Evolutionary conservation across 495 filamentous ascomycete species (phyloP).

Genomic region (Lindgomyces ingoldianus): DNA sequence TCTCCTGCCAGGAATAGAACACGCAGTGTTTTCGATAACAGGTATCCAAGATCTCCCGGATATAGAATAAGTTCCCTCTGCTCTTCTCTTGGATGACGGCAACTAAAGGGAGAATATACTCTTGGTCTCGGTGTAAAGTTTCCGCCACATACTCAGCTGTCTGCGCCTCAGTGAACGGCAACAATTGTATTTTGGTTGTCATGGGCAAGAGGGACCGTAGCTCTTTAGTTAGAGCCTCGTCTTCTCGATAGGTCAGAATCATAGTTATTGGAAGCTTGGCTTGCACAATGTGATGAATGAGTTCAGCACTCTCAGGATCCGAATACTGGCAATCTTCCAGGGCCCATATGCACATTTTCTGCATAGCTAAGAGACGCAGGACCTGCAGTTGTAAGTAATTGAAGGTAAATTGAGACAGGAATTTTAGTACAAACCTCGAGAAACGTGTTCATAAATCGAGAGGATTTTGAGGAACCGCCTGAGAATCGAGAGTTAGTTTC

Average conservation of each 20-base stretch:
- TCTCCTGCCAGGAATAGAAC: slow-evolving; percentile 77
- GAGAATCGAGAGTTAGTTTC: no score
- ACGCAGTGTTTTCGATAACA: slow-evolving; percentile 83
- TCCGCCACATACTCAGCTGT: slow-evolving; percentile 74
- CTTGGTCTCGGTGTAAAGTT: slow-evolving; percentile 64
- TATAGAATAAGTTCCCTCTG: slow-evolving; percentile 81
- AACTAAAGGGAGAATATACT: slow-evolving; percentile 63
- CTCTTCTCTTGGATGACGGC: slow-evolving; percentile 81
- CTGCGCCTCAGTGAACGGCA: slow-evolving; percentile 70
- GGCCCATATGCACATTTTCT: slow-evolving; percentile 79
- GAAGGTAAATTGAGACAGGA: no score
- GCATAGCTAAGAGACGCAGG: slow-evolving; percentile 71
- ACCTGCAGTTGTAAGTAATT: no score
- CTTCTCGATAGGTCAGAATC: slow-evolving; percentile 65
- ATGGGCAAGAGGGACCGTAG: slow-evolving; percentile 34
- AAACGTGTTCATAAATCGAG: slow-evolving; percentile 79
- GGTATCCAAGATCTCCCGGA: slow-evolving; percentile 85
- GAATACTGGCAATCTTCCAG: slow-evolving; percentile 86
- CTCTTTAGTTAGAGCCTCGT: slow-evolving; percentile 45
- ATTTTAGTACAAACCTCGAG: no score
- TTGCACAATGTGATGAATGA: slow-evolving; percentile 71
- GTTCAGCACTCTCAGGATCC: slow-evolving; percentile 79
- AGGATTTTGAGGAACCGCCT: slow-evolving; percentile 70
- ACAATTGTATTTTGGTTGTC: slow-evolving; percentile 63
- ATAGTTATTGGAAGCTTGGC: slow-evolving; percentile 75